Evolutionary conservation across 495 filamentous ascomycete species (phyloP).

Genomic region (Aspergillus ostianus): DNA sequence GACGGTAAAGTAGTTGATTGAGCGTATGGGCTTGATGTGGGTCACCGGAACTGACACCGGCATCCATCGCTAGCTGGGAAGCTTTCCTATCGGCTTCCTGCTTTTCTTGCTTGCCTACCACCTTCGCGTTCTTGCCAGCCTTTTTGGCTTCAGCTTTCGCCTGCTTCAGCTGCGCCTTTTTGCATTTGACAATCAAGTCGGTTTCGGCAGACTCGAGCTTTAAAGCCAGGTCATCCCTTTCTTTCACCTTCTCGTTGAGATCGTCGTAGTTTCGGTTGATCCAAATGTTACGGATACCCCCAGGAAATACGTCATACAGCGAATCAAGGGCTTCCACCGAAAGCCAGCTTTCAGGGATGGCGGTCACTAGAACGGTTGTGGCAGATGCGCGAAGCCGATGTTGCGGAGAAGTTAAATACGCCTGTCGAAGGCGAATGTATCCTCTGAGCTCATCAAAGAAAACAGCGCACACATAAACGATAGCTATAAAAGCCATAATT

Average conservation of each 20-base stretch:
- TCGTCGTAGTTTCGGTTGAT: constrained; percentile 90
- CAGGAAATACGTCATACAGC: constrained; percentile 96
- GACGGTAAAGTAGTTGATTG: constrained; percentile 55
- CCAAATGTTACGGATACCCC: constrained; percentile 95
- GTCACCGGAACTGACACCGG: constrained; percentile 79
- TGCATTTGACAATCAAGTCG: constrained; percentile 72
- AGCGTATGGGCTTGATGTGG: constrained; percentile 78
- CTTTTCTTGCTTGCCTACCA: constrained; percentile 47
- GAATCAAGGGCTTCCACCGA: constrained; percentile 72
- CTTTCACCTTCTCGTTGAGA: constrained; percentile 80
- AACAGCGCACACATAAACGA: constrained; percentile 82
- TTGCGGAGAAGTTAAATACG: constrained; percentile 92
- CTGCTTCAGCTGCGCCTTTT: constrained; percentile 71
- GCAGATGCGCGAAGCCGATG: constrained; percentile 94
- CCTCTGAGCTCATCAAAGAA: constrained; percentile 84
- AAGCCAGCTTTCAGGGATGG: constrained; percentile 87
- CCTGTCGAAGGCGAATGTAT: constrained; percentile 93
- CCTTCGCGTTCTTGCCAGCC: constrained; percentile 51
- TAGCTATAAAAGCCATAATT: constrained; percentile 72
- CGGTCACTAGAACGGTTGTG: constrained; percentile 88
- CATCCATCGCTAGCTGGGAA: constrained; percentile 58
- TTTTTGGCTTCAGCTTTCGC: constrained; percentile 62
- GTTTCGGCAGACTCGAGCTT: constrained; percentile 82
- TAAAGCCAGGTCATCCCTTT: constrained; percentile 67
- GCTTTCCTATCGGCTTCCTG: constrained; percentile 52